Base-by-base conservation (phyloP, 2,329 filamentous ascomycete species). In the Chrysoporthe deuterocubensis region DNA sequence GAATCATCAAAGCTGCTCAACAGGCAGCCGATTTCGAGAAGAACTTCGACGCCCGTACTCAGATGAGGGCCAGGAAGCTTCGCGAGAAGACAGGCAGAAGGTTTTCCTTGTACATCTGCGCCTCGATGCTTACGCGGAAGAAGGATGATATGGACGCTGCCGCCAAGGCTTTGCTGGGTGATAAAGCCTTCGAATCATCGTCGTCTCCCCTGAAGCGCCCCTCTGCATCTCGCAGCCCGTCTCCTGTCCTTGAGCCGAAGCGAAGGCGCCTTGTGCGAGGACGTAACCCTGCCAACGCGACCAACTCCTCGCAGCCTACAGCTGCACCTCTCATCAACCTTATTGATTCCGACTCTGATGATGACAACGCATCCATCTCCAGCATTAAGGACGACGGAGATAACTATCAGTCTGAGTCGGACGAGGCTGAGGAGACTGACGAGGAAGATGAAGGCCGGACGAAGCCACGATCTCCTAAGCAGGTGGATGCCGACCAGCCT, bases 401-500 rank as follows among this genome's bases (percentile, higher is more conserved):
- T 48, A 26, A 56, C 18, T 66, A 64, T 34, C 26, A n/a, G 18
- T 58, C 67, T 3, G 42, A 64, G n/a, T 61, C 52, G 34, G 70
- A 69, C n/a, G 69, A 71, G 34, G 70, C 67, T n/a, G 69, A 71
- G 26, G 64, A 52, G 42, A 81, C 81, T 62, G 79, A 79, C 48
- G 80, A 81, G 50, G 82, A 83, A 54, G 56, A 57, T 32, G n/a
- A 60, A 21, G 56, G 34, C 34, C 34, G n/a, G 75, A 76, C 9
- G 80, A 79, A 64, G 74, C 80, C 58, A 79, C 79, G 8, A 77
- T 80, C 21, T 32, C n/a, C 16, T 57, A 60, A 14, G 32, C 57
- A 64, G 37, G 70, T 68, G 32, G 52, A 71, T 18, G 48, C 68
- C 9, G 67, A 67, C 14, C 67, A 71, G n/a, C 62, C 67, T 6